Evolutionary conservation across 1,139 yeast species (phyloP), one percentile per base, ranked within the genome.

Genomic region (Citeromyces hawaiiensis): DNA sequence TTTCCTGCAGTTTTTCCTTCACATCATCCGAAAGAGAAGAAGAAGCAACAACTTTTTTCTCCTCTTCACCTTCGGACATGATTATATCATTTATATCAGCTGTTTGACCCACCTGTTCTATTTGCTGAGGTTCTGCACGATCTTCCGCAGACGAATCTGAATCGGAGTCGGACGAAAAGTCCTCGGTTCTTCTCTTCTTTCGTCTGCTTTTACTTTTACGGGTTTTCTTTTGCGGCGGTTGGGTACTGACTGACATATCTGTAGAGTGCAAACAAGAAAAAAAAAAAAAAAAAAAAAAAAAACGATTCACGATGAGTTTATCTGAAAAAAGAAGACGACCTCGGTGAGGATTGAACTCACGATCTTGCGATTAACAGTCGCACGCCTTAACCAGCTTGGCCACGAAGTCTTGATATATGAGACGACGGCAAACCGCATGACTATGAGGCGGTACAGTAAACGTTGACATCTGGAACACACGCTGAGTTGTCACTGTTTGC

Each of bases 131-230:
- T 4, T 10, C 17, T 8, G 29, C 44, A 4, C 25, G 36, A 11
- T 16, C 35, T 13, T 38, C 44, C 36, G 38, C 36, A 14, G 16
- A 31, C 9, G 34, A 49, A 2, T 50, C 46, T 1, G 49, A 45
- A 6, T 48, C 46, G 2, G 46, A 51, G 42, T 42, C 52, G 37
- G 51, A 47, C 0, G 58, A 53, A 17, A 56, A 55, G 38, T 52
- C 77, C 41, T 78, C 83, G 0, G 88, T 80, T 75, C 88, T 79
- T 73, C 87, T 77, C 73, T 78, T 80, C 69, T 80, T 80, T 54
- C 80, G 65, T 47, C 82, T 70, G 53, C 70, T 61, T 45, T 68
- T 61, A 43, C 52, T 48, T 25, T 25, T 25, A 25, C 29, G 10
- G 10, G 29, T 8, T 25, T 25, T 25, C 11, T 11, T 25, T n/a